phyloP scores from a whole-genome alignment of 257 asterid species.

The Eustoma russellianum region DNA sequence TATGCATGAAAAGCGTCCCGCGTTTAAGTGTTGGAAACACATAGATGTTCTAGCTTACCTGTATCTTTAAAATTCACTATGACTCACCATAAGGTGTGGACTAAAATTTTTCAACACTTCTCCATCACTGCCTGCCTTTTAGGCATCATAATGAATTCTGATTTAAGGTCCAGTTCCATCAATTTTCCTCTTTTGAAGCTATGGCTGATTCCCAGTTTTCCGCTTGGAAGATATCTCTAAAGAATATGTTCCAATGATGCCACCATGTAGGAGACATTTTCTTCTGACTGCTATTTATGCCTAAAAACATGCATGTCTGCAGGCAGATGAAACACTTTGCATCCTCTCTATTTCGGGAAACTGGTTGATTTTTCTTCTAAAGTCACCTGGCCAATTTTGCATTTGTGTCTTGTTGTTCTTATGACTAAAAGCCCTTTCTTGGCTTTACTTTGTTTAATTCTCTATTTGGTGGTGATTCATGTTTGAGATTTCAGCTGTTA shows the following conservation, averaged over 20 bases:
- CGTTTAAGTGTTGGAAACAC: too few species aligned
- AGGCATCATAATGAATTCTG: too few species aligned
- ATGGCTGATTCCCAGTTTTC: too few species aligned
- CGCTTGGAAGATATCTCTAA: background rate
- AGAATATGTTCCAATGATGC: background rate
- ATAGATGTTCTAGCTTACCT: too few species aligned
- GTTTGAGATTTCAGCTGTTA: too few species aligned
- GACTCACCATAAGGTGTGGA: too few species aligned
- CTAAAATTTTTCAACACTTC: background rate
- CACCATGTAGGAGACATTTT: background rate
- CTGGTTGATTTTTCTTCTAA: too few species aligned
- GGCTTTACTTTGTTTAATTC: background rate
- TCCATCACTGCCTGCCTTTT: background rate
- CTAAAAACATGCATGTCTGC: background rate
- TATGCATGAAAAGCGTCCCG: too few species aligned
- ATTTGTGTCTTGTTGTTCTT: background rate
- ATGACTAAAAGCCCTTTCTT: background rate
- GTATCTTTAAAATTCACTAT: too few species aligned
- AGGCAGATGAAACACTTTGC: background rate
- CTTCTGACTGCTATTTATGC: background rate
- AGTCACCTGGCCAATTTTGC: too few species aligned
- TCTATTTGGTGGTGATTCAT: background rate
- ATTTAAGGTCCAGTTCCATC: background rate
- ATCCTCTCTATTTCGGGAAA: background rate
- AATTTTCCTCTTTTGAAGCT: background rate